phyloP scores from a whole-genome alignment of 805 yeast species.

The Spathaspora hagerdaliae region DNA sequence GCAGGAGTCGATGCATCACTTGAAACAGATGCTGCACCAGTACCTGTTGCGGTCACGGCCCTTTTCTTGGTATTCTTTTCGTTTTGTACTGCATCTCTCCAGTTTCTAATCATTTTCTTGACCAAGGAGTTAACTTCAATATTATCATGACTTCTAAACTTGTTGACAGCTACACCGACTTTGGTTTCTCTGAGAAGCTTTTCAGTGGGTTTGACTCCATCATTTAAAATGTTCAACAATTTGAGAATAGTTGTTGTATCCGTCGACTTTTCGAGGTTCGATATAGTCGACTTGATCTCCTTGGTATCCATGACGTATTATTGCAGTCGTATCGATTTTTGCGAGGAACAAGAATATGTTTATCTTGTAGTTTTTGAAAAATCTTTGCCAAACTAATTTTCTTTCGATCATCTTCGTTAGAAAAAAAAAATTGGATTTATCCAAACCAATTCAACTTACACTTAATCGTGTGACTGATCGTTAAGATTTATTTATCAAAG shows the following conservation, averaged over 20 bases:
- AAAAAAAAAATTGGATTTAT: too few species aligned
- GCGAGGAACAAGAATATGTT: not conserved
- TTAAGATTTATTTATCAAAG: too few species aligned
- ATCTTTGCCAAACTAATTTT: too few species aligned
- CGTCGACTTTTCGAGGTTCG: slow-evolving; percentile 67
- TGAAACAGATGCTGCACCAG: slow-evolving; percentile 5
- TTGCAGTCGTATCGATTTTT: not conserved
- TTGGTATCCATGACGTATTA: slow-evolving; percentile 53
- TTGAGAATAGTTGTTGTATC: slow-evolving; percentile 61
- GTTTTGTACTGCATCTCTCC: slow-evolving; percentile 85
- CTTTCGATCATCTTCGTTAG: too few species aligned
- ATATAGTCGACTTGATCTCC: slow-evolving; percentile 67
- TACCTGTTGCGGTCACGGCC: slow-evolving; percentile 7
- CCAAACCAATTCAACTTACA: too few species aligned
- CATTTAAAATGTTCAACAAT: slow-evolving; percentile 60
- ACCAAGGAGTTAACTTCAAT: slow-evolving; percentile 68
- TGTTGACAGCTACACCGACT: slow-evolving; percentile 96
- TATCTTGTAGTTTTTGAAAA: too few species aligned
- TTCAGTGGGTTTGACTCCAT: slow-evolving; percentile 80
- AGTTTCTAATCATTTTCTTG: slow-evolving; percentile 73
- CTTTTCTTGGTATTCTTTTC: slow-evolving; percentile 47
- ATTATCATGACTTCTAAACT: slow-evolving; percentile 66
- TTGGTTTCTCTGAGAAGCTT: slow-evolving; percentile 84
- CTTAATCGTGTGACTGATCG: too few species aligned
- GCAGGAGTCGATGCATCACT: slow-evolving; percentile 8